Evolutionary conservation across 169 alveolate genomes (phyloP), one percentile per base, ranked within the genome.

Genomic region (Cryptosporidium andersoni): DNA sequence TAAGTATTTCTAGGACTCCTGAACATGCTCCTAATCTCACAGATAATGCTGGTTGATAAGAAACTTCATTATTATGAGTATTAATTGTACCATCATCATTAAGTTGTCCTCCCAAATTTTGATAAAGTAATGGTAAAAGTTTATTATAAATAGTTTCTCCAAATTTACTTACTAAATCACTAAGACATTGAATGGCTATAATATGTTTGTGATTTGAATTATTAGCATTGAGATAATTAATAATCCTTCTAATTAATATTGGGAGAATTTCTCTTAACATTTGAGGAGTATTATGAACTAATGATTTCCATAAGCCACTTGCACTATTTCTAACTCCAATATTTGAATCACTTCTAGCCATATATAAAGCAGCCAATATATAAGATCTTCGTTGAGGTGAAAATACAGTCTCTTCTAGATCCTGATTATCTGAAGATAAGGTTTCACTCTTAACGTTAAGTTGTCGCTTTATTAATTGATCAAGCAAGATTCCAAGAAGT

Each of bases 211-310:
- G 55, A 9, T 47, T 60, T 7, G n/a, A 34, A 37, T 64, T 68
- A 12, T 66, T 58, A 1, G 81, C 51, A 7, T 89, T 88, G 40
- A 91, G 88, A 16, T 68, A 55, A 49, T 58, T 49, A 64, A 90
- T 90, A 16, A 90, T 80, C 34, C 92, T 80, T 7, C 85, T 40
- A 16, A 82, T 82, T 47, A 90, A 56, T 62, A 90, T 90, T 45
- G 93, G 91, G 12, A 90, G 66, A 11, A 90, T 64, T 52, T 90
- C 92, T 65, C 66, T 81, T 16, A 90, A 56, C 5, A 91, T 85
- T n/a, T 89, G 82, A 14, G 95, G 93, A 51, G 93, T 88, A 82
- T 92, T 92, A 43, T 88, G 82, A 48, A 92, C 95, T 4, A 90
- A 45, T 1, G 82, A 68, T 81, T 92, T 92, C 93, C 93, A 90